phyloP scores from a whole-genome alignment of 2,329 filamentous ascomycete genomes.

The Xylariaceae sp. region DNA sequence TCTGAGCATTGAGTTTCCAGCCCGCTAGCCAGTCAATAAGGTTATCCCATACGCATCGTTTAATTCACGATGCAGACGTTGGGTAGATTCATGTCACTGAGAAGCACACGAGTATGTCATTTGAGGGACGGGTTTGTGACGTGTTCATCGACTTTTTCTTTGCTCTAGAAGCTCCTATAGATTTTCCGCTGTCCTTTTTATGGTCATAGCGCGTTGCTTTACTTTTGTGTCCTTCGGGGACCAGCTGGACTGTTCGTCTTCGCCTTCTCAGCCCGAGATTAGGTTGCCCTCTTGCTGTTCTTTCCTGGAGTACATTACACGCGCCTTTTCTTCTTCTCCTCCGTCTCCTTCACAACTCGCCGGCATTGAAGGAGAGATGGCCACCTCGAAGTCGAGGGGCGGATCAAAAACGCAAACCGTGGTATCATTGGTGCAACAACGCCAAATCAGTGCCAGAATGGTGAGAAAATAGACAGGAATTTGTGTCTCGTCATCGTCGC shows the following conservation, averaged over 20 bases:
- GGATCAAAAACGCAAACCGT: constrained; percentile 30
- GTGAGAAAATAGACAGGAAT: constrained; percentile 21
- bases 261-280: background rate
- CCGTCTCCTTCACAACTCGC: constrained; percentile 10
- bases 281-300: constrained; percentile 28
- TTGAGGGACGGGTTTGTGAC: no score
- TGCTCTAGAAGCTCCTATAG: constrained; percentile 25
- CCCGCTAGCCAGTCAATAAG: background rate
- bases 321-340: constrained; percentile 9
- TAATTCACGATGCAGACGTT: background rate
- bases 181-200: constrained; percentile 25
- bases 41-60: background rate
- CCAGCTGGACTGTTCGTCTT: background rate
- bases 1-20: background rate
- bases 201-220: constrained; percentile 24
- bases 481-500: constrained; percentile 12
- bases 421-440: constrained; percentile 33
- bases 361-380: constrained; percentile 23
- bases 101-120: no score
- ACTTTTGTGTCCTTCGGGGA: constrained; percentile 8
- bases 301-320: constrained; percentile 28
- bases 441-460: constrained; percentile 26
- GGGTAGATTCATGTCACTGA: no score
- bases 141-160: constrained; percentile 17
- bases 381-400: constrained; percentile 18